Evolutionary conservation across 164 flowering plant species (phyloP), one percentile per base, ranked within the genome.

Genomic region (Taxillus chinensis): DNA sequence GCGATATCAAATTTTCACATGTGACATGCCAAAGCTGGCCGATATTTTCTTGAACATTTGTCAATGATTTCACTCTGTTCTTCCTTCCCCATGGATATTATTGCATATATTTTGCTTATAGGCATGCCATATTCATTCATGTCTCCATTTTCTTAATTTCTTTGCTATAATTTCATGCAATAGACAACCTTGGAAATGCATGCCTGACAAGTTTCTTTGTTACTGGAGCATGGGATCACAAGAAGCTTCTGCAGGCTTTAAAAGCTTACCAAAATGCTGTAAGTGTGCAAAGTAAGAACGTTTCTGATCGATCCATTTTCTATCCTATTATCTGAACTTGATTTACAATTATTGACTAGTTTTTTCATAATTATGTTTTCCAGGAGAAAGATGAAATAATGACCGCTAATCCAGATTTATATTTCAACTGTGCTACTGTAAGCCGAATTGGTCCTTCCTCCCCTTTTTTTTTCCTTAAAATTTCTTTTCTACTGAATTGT

Each of bases 221-320:
- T 45, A 79, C 89, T 71, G 98, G 98, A 75, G 75, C 95, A 12
- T 87, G 92, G 96, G 88, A 92, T 66, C 86, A 84, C 59, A 72
- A 72, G 64, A 86, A 86, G 69, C 90, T 89, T 72, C 71, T 68
- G 52, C 87, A 80, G 53, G 81, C 96, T 41, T 68, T 86, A 62
- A 92, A 92, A 79, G 96, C 96, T 60, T 92, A 92, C 68, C 91
- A 83, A 65, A 85, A 92, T 74, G 95, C 96, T 73, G 98, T 92
- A 75, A 84, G 82, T 72, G 42, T 55, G 69, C 56, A 41, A 38
- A 69, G 60, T 60, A 39, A 38, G 58, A 63, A 27, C 57, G 55
- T 10, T 38, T 16, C 49, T 48, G 16, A 46, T 39, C 16, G 45
- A 51, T 65, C 11, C 41, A 45, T 60, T 60, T 52, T 17, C 45